A percentile compares a stretch with the other conserved stretches of the same genome.
These are phyloP conservation scores for Pythium brassicae DNA, from an alignment of 352 stramenopile genomes.

Conservation along the genomic window DNA sequence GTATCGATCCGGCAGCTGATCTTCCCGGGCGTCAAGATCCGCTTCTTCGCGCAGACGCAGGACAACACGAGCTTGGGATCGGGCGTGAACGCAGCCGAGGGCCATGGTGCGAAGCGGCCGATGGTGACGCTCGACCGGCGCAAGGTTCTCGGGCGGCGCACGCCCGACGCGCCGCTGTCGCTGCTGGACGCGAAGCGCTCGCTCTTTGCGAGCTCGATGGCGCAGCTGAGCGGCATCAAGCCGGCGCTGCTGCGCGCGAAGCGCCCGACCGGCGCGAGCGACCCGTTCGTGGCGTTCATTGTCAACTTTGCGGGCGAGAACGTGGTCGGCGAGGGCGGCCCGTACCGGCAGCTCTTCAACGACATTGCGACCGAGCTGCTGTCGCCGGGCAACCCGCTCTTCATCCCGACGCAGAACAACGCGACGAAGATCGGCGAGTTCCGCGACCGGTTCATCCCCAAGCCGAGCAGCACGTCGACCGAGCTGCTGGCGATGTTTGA, in stretches of 20 bases:
- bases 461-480: conserved; percentile 50
- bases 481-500: conserved; percentile 68
- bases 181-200: conserved; percentile 48
- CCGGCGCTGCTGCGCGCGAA: conserved; percentile 54
- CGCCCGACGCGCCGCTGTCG: conserved; percentile 12
- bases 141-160: conserved; percentile 36
- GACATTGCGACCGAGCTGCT: conserved; percentile 72
- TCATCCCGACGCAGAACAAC: conserved; percentile 74
- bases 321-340: conserved; percentile 72
- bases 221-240: conserved; percentile 43
- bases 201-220: conserved; percentile 65
- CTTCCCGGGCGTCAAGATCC: conserved; percentile 74
- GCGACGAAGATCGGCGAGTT: conserved; percentile 65
- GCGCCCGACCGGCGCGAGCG: conserved; percentile 66
- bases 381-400: conserved; percentile 38
- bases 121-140: conserved; percentile 69
- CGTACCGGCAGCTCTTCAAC: conserved; percentile 79
- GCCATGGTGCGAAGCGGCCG: conserved; percentile 39
- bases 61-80: conserved; percentile 64
- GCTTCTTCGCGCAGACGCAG: conserved; percentile 62
- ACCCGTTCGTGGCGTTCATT: conserved; percentile 80
- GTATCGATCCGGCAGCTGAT: conserved; percentile 58
- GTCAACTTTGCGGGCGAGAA: conserved; percentile 76
- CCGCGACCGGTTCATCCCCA: conserved; percentile 60
- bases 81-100: conserved; percentile 33